phyloP scores from a whole-genome alignment of 805 yeast species.

The Yamadazyma akitaensis region DNA sequence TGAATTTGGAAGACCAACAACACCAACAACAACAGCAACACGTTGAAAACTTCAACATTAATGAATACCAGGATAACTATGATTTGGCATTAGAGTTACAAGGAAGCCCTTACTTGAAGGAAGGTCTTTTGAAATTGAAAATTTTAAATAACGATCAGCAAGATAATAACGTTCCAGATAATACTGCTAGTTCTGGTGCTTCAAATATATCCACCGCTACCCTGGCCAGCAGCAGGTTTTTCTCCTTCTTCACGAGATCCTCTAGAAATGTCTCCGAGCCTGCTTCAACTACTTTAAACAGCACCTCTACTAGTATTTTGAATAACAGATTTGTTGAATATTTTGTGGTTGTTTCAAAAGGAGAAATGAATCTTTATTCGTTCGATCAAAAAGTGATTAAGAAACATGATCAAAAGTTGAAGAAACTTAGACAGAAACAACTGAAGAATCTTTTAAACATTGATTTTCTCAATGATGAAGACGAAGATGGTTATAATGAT shows the following conservation, averaged over 20 bases:
- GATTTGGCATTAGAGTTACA: slow-evolving; percentile 61
- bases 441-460: slow-evolving; percentile 9
- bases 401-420: slow-evolving; percentile 35
- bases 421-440: slow-evolving; percentile 20
- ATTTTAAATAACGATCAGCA: slow-evolving; percentile 36
- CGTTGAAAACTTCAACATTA: slow-evolving; percentile 36
- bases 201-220: slow-evolving; percentile 17
- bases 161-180: slow-evolving; percentile 21
- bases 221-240: slow-evolving; percentile 20
- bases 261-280: slow-evolving; percentile 3
- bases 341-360: slow-evolving; percentile 67
- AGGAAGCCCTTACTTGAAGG: slow-evolving; percentile 79
- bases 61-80: slow-evolving; percentile 44
- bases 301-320: slow-evolving; percentile 19
- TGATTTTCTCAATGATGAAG: slow-evolving; percentile 11
- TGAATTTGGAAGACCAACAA: slow-evolving; percentile 13
- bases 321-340: slow-evolving; percentile 38
- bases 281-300: slow-evolving; percentile 2
- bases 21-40: slow-evolving; percentile 17
- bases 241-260: slow-evolving; percentile 26
- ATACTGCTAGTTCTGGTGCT: slow-evolving; percentile 8
- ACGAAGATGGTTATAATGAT: slow-evolving; percentile 14
- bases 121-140: slow-evolving; percentile 55
- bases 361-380: slow-evolving; percentile 57
- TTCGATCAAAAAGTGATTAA: slow-evolving; percentile 46